phyloP scores from a whole-genome alignment of 2,329 filamentous ascomycete genomes.

The Huntiella abstrusa region DNA sequence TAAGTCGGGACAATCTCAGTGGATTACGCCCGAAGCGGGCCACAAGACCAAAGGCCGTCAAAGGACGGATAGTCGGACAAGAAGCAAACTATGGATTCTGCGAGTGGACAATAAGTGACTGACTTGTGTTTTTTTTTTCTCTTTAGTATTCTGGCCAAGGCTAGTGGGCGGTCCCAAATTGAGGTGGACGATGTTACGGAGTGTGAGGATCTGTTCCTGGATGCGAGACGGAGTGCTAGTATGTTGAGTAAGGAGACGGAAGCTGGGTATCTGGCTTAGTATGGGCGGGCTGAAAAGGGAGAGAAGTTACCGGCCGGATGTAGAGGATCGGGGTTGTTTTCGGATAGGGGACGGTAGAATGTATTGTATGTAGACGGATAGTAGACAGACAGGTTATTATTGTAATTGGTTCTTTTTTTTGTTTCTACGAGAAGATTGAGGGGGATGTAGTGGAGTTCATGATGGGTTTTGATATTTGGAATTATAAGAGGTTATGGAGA shows the following conservation, averaged over 20 bases:
- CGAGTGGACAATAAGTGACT: slow-evolving; percentile 1
- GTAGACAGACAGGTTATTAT: too few relatives aligned
- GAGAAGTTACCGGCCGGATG: background rate
- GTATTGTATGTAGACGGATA: too few relatives aligned
- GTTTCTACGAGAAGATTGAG: too few relatives aligned
- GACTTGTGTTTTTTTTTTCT: background rate
- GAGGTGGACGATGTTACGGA: slow-evolving; percentile 61
- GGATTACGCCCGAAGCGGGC: too few relatives aligned
- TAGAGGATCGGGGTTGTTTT: background rate
- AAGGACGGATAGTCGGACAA: too few relatives aligned
- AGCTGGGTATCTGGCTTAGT: slow-evolving; percentile 42
- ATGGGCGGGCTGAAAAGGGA: background rate
- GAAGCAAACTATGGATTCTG: too few relatives aligned
- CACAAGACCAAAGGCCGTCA: background rate
- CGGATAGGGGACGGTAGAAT: background rate
- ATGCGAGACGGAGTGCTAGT: slow-evolving; percentile 58
- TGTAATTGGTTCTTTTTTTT: too few relatives aligned
- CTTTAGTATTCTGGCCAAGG: slow-evolving; percentile 64
- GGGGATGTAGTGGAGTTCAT: too few relatives aligned
- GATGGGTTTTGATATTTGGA: too few relatives aligned
- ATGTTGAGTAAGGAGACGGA: slow-evolving; percentile 46
- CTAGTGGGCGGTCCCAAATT: slow-evolving; percentile 60
- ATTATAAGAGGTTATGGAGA: too few relatives aligned
- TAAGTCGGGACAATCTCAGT: too few relatives aligned
- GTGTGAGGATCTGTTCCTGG: slow-evolving; percentile 69